Evolutionary conservation across 805 yeast genomes (phyloP).

Genomic region (Spathaspora passalidarum): DNA sequence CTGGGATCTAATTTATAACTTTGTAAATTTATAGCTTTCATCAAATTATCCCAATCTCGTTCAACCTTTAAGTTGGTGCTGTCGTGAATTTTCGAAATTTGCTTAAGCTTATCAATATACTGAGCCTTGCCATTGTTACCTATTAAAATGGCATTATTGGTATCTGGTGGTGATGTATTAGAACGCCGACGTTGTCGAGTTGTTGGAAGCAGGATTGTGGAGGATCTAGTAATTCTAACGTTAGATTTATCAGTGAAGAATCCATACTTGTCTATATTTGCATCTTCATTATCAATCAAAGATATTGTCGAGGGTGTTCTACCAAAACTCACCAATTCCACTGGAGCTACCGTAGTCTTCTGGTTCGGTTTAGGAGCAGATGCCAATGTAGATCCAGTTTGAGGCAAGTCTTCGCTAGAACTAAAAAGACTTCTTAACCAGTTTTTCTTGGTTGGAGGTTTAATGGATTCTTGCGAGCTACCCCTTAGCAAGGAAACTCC

Average conservation of each 20-base stretch:
- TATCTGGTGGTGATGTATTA: not conserved
- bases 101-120: constrained; percentile 26
- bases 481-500: not conserved
- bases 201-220: not conserved
- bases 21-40: constrained; percentile 20
- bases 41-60: constrained; percentile 45
- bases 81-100: constrained; percentile 45
- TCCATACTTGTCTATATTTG: constrained; percentile 47
- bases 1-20: not conserved
- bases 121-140: not conserved
- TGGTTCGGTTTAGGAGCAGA: not conserved
- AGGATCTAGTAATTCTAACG: not conserved
- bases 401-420: constrained; percentile 4
- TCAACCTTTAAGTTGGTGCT: constrained; percentile 34
- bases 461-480: not conserved
- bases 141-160: not conserved
- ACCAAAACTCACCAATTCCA: constrained; percentile 6
- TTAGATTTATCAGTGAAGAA: constrained; percentile 32
- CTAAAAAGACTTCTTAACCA: constrained; percentile 6
- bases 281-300: not conserved
- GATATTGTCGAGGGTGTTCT: not conserved
- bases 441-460: constrained; percentile 1
- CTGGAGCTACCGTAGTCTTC: constrained; percentile 3
- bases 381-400: not conserved
- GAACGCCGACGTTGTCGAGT: not conserved